Conservation (phyloP, 179 eudicot species). For the Heliamphora pulchella region DNA sequence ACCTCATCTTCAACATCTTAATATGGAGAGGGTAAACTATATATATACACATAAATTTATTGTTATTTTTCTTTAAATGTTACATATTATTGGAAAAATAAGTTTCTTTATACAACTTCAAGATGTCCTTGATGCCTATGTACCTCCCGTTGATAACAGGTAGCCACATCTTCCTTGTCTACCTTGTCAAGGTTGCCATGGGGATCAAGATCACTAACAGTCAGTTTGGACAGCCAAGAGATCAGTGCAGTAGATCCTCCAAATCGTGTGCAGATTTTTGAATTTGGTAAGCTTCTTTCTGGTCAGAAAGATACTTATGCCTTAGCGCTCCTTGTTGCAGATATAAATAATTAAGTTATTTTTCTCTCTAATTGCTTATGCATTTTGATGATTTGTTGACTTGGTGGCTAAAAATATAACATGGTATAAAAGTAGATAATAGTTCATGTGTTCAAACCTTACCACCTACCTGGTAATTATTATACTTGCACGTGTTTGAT, state of each 20-base stretch:
- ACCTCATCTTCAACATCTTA: neutral
- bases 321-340: neutral
- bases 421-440: no score
- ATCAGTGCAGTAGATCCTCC: slow-evolving; percentile 25
- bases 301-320: neutral
- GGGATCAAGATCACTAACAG: slow-evolving; percentile 41
- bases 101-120: neutral
- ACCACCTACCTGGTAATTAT: no score
- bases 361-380: neutral
- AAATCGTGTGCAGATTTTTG: slow-evolving; percentile 36
- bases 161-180: slow-evolving; percentile 41
- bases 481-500: no score
- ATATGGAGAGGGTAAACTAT: neutral
- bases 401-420: no score
- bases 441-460: no score
- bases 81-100: neutral
- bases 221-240: slow-evolving; percentile 13
- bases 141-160: slow-evolving; percentile 23
- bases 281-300: slow-evolving; percentile 35
- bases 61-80: neutral
- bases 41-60: neutral
- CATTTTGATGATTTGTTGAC: neutral
- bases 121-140: neutral
- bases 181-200: slow-evolving; percentile 43
- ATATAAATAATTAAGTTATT: neutral